Evolutionary conservation across 2,329 filamentous ascomycete species (phyloP), one percentile per base, ranked within the genome.

Genomic region (Aphanoascus verrucosus): DNA sequence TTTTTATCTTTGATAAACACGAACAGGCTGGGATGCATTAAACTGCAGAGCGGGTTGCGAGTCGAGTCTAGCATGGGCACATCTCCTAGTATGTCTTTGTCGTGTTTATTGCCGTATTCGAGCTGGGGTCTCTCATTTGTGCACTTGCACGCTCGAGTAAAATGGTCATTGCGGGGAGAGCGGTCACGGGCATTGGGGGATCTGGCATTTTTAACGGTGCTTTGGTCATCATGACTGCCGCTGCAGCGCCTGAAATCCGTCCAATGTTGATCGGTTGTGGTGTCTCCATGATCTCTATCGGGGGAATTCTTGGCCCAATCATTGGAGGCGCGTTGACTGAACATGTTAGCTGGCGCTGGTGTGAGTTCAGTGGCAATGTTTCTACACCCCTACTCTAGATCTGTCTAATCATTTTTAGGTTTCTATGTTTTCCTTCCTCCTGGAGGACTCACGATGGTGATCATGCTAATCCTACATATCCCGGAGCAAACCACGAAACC

Each of bases 121-220:
- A 77, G 59, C 53, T 78, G 49, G 77, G 77, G 15, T 74, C 72
- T n/a, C 64, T 74, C 11, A 65, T 79, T 35, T 46, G 34, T 43
- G 51, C 51, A 1, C 34, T 53, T 3, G 42, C 51, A 14, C 74
- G 74, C 11, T 75, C 70, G 57, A 75, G 72, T 4, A 69, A 62
- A 1, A 70, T 75, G 14, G 62, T 79, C 34, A 77, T 79, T 59
- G 64, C 78, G 41, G 77, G 77, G 8, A 69, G 77, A 53, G 75
- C 74, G 0, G 64, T 79, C 44, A 69, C 75, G 28, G 77, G 77
- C 52, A 60, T 77, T 0, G 77, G 76, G 3, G 68, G 69, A 12
- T 75, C 75, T 31, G 77, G 76, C 20, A 72, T 79, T 56, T 76
- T 74, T 60, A 65, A 63, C 19, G 76, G 75, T 43, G 74, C 73